Base-by-base conservation (phyloP, 495 filamentous ascomycete species). In the Arthonia radiata region DNA sequence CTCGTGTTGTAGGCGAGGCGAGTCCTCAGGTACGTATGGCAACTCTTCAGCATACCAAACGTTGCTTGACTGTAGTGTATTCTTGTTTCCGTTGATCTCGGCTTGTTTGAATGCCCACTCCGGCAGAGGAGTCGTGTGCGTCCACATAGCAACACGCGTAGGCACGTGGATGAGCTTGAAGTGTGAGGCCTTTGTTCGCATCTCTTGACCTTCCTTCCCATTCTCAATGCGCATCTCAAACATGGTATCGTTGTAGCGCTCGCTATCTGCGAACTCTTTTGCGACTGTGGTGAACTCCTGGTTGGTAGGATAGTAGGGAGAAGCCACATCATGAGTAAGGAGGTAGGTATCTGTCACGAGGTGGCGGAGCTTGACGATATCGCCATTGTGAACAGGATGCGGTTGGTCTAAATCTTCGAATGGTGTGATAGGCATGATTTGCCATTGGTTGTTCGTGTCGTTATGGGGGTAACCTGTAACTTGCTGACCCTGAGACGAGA, bases 71-170 rank as follows among this genome's bases (percentile, higher is more conserved):
- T 90, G 78, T 24, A 65, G 57, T 26, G 89, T 50, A 48, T 92
- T 90, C 65, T 97, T 97, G 64, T 97, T 97, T 28, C 86, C 86
- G 45, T 97, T 97, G 56, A 97, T 93, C 46, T 97, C 86, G 35
- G 89, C 81, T 42, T 97, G 86, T 47, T 90, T 89, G 50, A 69
- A 82, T 17, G 61, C 86, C 86, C 86, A 97, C 10, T 97, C 86
- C 1, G 86, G 86, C 10, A 97, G 69, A 12, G 86, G 77, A 17
- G 66, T 81, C 4, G 75, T 71, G 46, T 92, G 83, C 2, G 86
- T 97, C 86, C 86, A 97, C 82, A 97, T 86, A 31, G 89, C 83
- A 17, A 97, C 86, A 35, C 82, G 81, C 31, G 78, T 82, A 1
- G 86, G 82, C 32, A 73, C 61, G 43, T 97, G 86, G 36, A 97